These are phyloP conservation scores for Melanopsichium pennsylvanicum DNA, from an alignment of 1,284 basidiomycete genomes.

Conservation along the genomic window DNA sequence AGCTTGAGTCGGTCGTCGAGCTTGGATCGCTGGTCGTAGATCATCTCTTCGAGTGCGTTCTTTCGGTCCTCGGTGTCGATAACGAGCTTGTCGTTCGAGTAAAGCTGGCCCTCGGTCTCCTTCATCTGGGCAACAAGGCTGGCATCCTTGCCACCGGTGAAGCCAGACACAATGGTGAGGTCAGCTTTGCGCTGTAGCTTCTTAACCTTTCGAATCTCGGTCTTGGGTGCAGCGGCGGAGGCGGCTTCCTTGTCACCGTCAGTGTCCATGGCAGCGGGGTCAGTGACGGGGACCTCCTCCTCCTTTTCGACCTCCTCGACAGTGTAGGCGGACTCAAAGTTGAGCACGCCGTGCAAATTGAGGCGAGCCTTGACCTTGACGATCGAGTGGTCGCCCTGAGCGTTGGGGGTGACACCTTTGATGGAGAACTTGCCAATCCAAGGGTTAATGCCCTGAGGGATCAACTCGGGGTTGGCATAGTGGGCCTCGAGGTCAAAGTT, in stretches of 20 bases:
- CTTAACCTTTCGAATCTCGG: constrained; percentile 64
- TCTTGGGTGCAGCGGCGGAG: too few species aligned
- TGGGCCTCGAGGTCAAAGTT: constrained; percentile 62
- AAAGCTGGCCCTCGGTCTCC: constrained; percentile 62
- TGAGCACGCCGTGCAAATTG: constrained; percentile 64
- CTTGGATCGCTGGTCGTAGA: constrained; percentile 65
- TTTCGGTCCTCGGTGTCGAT: constrained; percentile 65
- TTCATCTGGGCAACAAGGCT: constrained; percentile 55
- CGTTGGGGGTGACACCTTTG: constrained; percentile 63
- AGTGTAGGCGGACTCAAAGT: constrained; percentile 64
- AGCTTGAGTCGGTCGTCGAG: constrained; percentile 61
- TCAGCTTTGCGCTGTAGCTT: constrained; percentile 65
- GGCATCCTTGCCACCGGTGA: constrained; percentile 52
- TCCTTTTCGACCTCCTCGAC: constrained; percentile 66
- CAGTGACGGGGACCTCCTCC: constrained; percentile 61
- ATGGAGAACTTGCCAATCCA: constrained; percentile 62
- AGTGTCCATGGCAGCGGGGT: constrained; percentile 55
- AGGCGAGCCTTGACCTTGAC: constrained; percentile 66
- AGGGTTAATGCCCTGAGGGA: constrained; percentile 62
- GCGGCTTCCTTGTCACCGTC: constrained; percentile 50
- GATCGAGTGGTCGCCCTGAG: constrained; percentile 64
- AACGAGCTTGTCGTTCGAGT: constrained; percentile 65
- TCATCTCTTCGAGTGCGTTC: constrained; percentile 65
- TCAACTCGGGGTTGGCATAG: constrained; percentile 55
- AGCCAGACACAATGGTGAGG: constrained; percentile 55